Evolutionary conservation across 2,329 filamentous ascomycete genomes (phyloP).

Genomic region (Colletotrichum navitas): DNA sequence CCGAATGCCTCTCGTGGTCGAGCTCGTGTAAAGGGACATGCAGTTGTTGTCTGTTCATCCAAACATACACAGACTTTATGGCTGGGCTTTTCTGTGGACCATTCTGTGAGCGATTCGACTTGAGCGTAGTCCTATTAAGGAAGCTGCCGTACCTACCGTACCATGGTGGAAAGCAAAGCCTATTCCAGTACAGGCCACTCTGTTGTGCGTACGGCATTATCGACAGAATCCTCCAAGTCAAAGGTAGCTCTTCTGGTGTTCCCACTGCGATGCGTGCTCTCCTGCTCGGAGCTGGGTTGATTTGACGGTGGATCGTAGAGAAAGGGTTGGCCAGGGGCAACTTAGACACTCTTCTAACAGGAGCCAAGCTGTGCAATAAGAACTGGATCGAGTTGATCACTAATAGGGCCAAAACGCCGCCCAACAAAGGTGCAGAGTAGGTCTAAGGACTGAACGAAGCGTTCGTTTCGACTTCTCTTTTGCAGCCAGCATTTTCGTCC

Average conservation of each 20-base stretch:
- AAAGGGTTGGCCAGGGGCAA: not conserved
- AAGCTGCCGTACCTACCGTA: not conserved
- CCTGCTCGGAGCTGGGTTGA: not conserved
- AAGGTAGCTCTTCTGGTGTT: not conserved
- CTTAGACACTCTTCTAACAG: not conserved
- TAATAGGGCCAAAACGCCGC: conserved; percentile 17
- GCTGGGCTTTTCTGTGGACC: not conserved
- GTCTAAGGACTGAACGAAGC: conserved; percentile 7
- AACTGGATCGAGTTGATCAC: conserved; percentile 12
- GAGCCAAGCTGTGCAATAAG: not conserved
- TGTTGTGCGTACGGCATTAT: not conserved
- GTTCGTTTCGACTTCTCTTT: conserved; percentile 17
- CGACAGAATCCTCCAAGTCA: not conserved
- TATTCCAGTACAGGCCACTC: not conserved
- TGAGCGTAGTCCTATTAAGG: not conserved
- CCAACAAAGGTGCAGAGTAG: conserved; percentile 9
- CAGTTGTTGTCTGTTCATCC: not conserved
- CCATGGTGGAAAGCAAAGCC: not conserved
- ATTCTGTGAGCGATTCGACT: too few relatives aligned
- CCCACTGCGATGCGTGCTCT: not conserved
- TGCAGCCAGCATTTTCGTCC: not conserved
- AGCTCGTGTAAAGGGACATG: not conserved
- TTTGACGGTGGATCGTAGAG: not conserved
- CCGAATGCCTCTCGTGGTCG: not conserved
- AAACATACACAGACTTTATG: not conserved